Evolutionary conservation across 805 yeast species (phyloP), one percentile per base, ranked within the genome.

Genomic region (Candida loeiensis): DNA sequence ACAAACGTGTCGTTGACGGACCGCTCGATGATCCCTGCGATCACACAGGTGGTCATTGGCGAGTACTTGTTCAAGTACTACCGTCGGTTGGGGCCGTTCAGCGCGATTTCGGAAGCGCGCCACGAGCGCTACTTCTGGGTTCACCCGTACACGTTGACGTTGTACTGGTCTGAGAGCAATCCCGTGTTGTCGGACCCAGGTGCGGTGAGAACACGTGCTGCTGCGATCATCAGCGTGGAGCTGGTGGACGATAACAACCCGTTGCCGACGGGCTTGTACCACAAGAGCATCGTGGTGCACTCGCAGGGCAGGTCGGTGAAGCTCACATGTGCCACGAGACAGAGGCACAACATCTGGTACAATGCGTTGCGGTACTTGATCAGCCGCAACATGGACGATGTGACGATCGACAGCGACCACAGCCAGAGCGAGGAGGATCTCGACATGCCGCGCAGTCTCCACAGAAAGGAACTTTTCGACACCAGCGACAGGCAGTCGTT

Each of bases 111-210:
- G 0, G 93, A 88, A 37, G 76, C 77, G 30, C 76, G 96, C 44
- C 99, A 91, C 56, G 93, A 85, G 55, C 75, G 97, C 48, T 91
- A 79, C 65, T 91, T 91, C 73, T 93, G 98, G 98, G 78, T 93
- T 33, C 95, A 91, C 62, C 98, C 99, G 3, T 90, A 90, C 61
- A 83, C 93, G 6, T 65, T 88, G 68, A 87, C 96, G 0, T 69
- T 91, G 34, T 89, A 87, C 61, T 91, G 99, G 99, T 82, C 91
- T 3, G 73, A 76, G 4, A 72, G 80, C 9, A 86, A 85, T 54
- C 97, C 97, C 1, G 83, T 82, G 0, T 57, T 84, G 35, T 74
- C 79, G 3, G 82, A 84, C 49, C 85, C 88, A 7, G 66, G 81
- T 0, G 73, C 74, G 2, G 78, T 76, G 22, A 80, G 76, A 52